phyloP scores from a whole-genome alignment of 352 stramenopile species.

The Phytophthora multivora region DNA sequence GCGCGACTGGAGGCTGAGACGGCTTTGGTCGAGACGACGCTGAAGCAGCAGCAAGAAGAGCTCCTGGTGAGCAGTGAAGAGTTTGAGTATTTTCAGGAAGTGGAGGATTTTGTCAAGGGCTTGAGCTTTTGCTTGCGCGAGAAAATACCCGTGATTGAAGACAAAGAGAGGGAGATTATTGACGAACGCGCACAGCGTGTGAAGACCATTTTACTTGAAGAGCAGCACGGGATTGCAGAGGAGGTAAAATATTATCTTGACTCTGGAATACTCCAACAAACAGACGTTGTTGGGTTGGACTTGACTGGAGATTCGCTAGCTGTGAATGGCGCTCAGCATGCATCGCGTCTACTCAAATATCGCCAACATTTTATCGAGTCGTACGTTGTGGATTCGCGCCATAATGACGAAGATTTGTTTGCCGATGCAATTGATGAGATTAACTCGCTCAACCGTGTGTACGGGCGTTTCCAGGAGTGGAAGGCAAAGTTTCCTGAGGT shows the following conservation, averaged over 20 bases:
- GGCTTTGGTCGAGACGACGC: constrained; percentile 43
- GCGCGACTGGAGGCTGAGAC: constrained; percentile 58
- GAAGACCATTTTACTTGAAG: constrained; percentile 18
- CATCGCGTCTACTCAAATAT: constrained; percentile 19
- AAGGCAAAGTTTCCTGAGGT: constrained; percentile 70
- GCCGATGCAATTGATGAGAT: constrained; percentile 73
- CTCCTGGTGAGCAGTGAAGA: constrained; percentile 61
- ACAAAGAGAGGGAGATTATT: constrained; percentile 44
- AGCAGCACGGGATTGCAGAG: constrained; percentile 11
- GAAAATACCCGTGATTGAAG: constrained; percentile 58
- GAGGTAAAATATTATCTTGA: constrained; percentile 20
- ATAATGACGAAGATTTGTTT: constrained; percentile 44
- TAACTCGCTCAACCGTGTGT: constrained; percentile 63
- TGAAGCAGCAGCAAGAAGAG: constrained; percentile 53
- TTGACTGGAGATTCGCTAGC: constrained; percentile 1
- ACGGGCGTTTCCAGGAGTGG: constrained; percentile 72
- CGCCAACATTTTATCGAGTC: constrained; percentile 35
- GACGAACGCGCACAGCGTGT: constrained; percentile 22
- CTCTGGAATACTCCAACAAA: constrained; percentile 22
- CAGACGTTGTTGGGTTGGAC: constrained; percentile 22
- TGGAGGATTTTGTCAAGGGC: constrained; percentile 77
- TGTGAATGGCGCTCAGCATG: constrained; percentile 4
- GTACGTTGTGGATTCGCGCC: constrained; percentile 22
- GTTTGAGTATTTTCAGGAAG: constrained; percentile 79
- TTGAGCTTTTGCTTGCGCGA: constrained; percentile 79